Evolutionary conservation across 2,329 filamentous ascomycete species (phyloP).

Genomic region (Exophiala viscosa): DNA sequence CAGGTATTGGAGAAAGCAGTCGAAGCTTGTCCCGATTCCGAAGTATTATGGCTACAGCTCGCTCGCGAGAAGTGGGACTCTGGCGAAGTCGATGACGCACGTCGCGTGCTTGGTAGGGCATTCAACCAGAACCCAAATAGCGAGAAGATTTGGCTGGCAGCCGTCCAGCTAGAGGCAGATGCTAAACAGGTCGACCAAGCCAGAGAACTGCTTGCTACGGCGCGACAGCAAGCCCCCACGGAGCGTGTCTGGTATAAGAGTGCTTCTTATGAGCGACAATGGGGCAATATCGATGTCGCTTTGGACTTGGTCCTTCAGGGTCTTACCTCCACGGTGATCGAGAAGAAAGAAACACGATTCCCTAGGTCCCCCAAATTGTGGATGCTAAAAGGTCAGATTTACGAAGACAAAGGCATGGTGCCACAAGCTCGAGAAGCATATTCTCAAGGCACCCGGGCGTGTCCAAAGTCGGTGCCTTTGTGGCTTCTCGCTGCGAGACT

Average conservation of each 20-base stretch:
- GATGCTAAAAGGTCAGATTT: constrained; percentile 99
- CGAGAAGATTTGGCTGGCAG: constrained; percentile 95
- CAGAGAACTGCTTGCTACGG: constrained; percentile 73
- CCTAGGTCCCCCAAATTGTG: constrained; percentile 83
- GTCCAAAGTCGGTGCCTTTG: constrained; percentile 75
- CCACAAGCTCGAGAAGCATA: constrained; percentile 88
- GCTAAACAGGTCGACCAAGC: constrained; percentile 79
- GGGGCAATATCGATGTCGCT: constrained; percentile 73
- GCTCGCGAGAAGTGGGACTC: constrained; percentile 92
- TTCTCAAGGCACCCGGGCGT: constrained; percentile 79
- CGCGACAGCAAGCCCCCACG: constrained; percentile 83
- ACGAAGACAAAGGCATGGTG: constrained; percentile 74
- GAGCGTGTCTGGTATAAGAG: constrained; percentile 98
- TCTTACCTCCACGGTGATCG: constrained; percentile 24
- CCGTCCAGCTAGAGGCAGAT: constrained; percentile 93
- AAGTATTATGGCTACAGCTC: constrained; percentile 92
- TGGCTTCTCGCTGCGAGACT: constrained; percentile 87
- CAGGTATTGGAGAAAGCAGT: constrained; percentile 87
- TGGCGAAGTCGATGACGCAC: constrained; percentile 80
- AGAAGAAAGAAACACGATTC: constrained; percentile 65
- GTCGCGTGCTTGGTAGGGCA: constrained; percentile 77
- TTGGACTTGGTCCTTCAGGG: constrained; percentile 84
- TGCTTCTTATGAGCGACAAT: constrained; percentile 84
- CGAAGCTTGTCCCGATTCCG: constrained; percentile 84
- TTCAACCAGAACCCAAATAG: constrained; percentile 96